These are phyloP conservation scores for Cubamyces sp. DNA, from an alignment of 768 basidiomycete genomes.

Conservation along the genomic window DNA sequence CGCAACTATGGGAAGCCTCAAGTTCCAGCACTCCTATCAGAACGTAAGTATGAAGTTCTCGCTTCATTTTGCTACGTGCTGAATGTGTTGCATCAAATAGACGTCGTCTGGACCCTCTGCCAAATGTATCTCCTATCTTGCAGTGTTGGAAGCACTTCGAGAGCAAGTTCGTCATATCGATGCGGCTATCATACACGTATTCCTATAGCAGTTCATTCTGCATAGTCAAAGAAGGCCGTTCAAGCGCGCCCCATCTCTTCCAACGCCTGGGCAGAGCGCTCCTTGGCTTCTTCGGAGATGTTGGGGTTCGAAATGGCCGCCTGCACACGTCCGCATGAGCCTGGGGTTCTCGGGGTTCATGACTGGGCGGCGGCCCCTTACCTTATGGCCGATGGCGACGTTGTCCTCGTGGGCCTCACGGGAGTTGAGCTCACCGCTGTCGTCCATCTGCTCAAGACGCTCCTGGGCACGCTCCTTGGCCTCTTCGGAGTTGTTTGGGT, in stretches of 20 bases:
- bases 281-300: slow-evolving; percentile 58
- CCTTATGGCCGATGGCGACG: slow-evolving; percentile 29
- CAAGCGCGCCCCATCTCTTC: slow-evolving; percentile 37
- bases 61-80: too few relatives aligned
- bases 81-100: too few relatives aligned
- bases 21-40: too few relatives aligned
- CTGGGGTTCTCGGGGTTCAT: not conserved
- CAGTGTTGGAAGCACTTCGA: not conserved
- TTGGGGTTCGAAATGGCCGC: slow-evolving; percentile 59
- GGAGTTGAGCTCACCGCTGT: slow-evolving; percentile 21
- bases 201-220: not conserved
- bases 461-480: not conserved
- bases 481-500: not conserved
- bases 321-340: slow-evolving; percentile 38
- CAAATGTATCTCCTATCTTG: too few relatives aligned
- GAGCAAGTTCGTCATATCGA: not conserved
- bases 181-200: not conserved
- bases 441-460: not conserved
- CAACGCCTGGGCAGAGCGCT: slow-evolving; percentile 48
- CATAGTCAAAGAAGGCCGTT: not conserved
- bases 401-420: slow-evolving; percentile 20
- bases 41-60: too few relatives aligned
- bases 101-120: too few relatives aligned
- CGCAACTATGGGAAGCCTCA: too few relatives aligned
- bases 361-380: not conserved